Conservation (phyloP, 1,284 basidiomycete genomes). For the Papiliotrema terrestris region DNA sequence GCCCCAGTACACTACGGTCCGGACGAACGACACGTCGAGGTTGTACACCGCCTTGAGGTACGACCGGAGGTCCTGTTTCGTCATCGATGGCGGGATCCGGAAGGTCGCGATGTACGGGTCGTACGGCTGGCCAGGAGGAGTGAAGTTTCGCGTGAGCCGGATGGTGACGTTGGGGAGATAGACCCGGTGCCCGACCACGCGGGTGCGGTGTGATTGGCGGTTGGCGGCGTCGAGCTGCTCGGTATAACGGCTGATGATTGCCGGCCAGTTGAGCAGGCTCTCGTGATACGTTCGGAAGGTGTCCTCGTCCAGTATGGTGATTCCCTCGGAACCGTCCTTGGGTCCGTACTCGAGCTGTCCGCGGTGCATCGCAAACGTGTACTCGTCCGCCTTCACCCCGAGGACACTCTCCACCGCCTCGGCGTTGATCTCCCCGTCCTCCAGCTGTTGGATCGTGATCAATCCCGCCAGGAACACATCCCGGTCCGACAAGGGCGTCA, state of each 20-base stretch:
- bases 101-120: constrained; percentile 94
- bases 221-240: not conserved
- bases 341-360: too few species aligned
- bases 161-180: constrained; percentile 87
- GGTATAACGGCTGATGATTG: too few species aligned
- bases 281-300: too few species aligned
- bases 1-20: constrained; percentile 80
- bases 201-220: not conserved
- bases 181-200: constrained; percentile 71
- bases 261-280: not conserved
- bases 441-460: too few species aligned
- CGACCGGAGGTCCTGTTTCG: constrained; percentile 84
- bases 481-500: not conserved
- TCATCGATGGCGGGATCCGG: constrained; percentile 74
- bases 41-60: constrained; percentile 82
- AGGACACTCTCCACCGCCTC: too few species aligned
- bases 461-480: not conserved
- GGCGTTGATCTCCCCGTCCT: too few species aligned
- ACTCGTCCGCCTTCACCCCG: too few species aligned
- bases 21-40: constrained; percentile 84
- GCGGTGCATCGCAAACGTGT: too few species aligned
- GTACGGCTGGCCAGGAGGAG: constrained; percentile 71
- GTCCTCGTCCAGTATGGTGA: too few species aligned
- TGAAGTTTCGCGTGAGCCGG: constrained; percentile 78
- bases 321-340: too few species aligned